Conservation (phyloP, 2,329 filamentous ascomycete species). For the Cylindrodendrum hubeiense region DNA sequence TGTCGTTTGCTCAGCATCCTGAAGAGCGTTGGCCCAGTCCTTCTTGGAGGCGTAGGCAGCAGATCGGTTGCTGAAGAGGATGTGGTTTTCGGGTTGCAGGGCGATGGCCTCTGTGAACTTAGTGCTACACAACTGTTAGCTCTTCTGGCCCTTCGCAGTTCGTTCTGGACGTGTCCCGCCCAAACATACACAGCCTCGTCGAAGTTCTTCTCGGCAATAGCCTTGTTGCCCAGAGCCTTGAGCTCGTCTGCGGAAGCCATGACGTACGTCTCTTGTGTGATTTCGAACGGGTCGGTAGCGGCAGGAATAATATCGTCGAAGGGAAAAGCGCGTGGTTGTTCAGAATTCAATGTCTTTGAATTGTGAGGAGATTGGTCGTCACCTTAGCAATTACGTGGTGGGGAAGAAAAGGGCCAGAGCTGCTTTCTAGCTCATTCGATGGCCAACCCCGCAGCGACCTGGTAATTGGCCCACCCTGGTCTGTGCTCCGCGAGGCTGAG, state of each 20-base stretch:
- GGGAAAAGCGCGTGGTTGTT: constrained; percentile 15
- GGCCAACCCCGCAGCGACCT: constrained; percentile 42
- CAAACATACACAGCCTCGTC: constrained; percentile 88
- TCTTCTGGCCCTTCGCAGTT: background rate
- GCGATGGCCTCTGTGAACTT: constrained; percentile 96
- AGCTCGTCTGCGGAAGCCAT: constrained; percentile 81
- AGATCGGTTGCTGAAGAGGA: constrained; percentile 97
- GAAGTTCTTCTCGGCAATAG: constrained; percentile 98
- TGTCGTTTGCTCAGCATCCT: constrained; percentile 93
- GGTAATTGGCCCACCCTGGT: constrained; percentile 46
- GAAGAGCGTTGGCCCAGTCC: constrained; percentile 85
- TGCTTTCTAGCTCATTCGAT: constrained; percentile 61
- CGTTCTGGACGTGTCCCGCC: constrained; percentile 1
- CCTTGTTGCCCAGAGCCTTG: constrained; percentile 98
- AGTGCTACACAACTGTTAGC: constrained; percentile 67
- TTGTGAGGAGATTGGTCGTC: constrained; percentile 37
- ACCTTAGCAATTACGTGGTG: constrained; percentile 43
- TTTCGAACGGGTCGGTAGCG: constrained; percentile 11
- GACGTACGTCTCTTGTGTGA: constrained; percentile 17
- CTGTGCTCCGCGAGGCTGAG: constrained; percentile 35
- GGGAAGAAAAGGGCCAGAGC: constrained; percentile 47
- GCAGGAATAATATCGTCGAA: constrained; percentile 23
- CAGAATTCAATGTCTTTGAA: constrained; percentile 26
- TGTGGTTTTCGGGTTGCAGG: constrained; percentile 89
- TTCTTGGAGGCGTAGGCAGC: constrained; percentile 89